Base-by-base conservation (phyloP, 2,329 filamentous ascomycete genomes). In the Didymella exigua region DNA sequence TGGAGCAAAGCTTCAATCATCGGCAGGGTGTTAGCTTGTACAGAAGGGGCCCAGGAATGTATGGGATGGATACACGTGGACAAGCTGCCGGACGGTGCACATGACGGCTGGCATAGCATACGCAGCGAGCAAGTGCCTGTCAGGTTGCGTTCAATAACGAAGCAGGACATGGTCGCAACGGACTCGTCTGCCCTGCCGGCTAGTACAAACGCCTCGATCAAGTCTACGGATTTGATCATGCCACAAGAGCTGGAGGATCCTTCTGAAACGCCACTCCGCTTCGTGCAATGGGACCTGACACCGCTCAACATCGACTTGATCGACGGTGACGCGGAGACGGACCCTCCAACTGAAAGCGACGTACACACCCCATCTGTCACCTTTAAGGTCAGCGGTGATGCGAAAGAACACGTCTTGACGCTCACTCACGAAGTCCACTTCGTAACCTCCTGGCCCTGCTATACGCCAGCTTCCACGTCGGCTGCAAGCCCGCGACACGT, bases 1-100 rank as follows among this genome's bases (percentile, higher is more conserved):
- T 86, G 83, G 83, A 84, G 82, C 64, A 84, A 84, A 64, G 74
- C 74, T 37, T 83, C 79, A 33, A 74, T 85, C 27, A 76, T 84
- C n/a, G 81, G 80, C 0, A 77, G 82, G 24, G 81, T 86, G 0
- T 55, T 86, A 24, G 79, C 79, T 29, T 76, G 78, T 36, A 48
- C 77, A 24, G 67, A 75, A 7, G 78, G 74, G 13, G 76, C 78
- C 5, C 71, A 72, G 30, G 80, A 82, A 46, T 83, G 79, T 53
- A 82, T 84, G 80, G 82, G 82, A 6, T 86, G 83, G 83, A 74
- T 84, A 4, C 76, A 75, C 8, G 73, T 78, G 18, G 54, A 72
- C 8, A 68, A 75, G 24, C 60, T 79, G 3, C 80, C 81, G 2
- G 66, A 70, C 9, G 70, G 75, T 31, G 60, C 77, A 11, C 53